phyloP scores from a whole-genome alignment of 768 basidiomycete species.

The Termitomyces heimii region DNA sequence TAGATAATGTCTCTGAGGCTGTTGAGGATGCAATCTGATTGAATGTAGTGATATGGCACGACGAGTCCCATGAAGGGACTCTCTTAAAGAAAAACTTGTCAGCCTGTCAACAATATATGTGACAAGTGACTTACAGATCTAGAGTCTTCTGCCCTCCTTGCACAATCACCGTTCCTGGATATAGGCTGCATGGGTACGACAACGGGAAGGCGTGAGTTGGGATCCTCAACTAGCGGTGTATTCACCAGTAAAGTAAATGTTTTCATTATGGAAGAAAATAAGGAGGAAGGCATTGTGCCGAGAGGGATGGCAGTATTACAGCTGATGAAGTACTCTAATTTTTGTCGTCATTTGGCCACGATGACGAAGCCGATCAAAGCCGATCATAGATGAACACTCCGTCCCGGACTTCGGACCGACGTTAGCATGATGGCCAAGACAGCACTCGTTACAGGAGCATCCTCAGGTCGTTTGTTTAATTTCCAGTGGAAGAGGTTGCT shows the following conservation, averaged over 20 bases:
- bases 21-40: background rate
- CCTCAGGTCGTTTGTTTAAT: conserved; percentile 11
- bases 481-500: background rate
- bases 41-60: background rate
- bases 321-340: background rate
- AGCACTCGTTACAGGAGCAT: conserved; percentile 26
- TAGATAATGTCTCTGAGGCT: background rate
- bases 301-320: background rate
- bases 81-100: background rate
- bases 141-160: background rate
- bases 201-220: conserved; percentile 7
- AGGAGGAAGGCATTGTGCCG: conserved; percentile 12
- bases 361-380: conserved; percentile 1
- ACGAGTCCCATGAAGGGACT: background rate
- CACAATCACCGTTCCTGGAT: background rate
- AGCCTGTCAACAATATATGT: background rate
- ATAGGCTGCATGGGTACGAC: conserved; percentile 22
- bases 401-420: background rate
- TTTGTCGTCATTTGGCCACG: background rate
- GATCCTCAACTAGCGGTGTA: conserved; percentile 27
- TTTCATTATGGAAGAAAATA: conserved; percentile 17
- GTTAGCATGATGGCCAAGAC: conserved; percentile 11
- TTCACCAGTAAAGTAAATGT: conserved; percentile 28
- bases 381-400: background rate
- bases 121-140: conserved; percentile 2